Evolutionary conservation across 176 grass and related monocot species (phyloP).

Genomic region (Alopecurus myosuroides): DNA sequence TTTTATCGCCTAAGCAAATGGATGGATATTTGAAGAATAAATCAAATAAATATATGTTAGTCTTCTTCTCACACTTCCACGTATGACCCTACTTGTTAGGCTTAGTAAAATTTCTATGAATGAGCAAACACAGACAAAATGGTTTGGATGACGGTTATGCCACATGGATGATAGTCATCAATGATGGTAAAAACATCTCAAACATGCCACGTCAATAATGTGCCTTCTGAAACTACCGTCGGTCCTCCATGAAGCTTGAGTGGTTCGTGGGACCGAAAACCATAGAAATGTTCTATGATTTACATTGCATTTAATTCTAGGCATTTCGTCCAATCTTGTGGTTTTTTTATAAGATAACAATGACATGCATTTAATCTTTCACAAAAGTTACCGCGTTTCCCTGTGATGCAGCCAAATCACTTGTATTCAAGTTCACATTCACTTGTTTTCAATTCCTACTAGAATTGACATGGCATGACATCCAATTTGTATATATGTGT

Average conservation of each 20-base stretch:
- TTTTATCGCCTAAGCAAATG: not conserved
- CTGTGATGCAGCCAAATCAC: not conserved
- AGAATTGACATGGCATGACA: no score
- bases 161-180: not conserved
- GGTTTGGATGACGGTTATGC: not conserved
- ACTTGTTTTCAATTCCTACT: not conserved
- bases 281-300: not conserved
- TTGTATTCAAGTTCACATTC: not conserved
- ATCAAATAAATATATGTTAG: not conserved
- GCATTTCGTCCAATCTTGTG: not conserved
- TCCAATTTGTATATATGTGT: no score
- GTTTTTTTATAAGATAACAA: not conserved
- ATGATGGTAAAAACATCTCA: not conserved
- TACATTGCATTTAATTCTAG: not conserved
- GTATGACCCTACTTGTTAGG: not conserved
- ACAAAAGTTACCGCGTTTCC: not conserved
- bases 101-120: not conserved
- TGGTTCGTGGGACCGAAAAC: not conserved
- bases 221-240: not conserved
- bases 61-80: not conserved
- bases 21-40: not conserved
- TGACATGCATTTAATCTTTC: not conserved
- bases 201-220: not conserved
- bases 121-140: not conserved
- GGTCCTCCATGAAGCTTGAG: not conserved